Evolutionary conservation across 2,329 filamentous ascomycete genomes (phyloP), one percentile per base, ranked within the genome.

Genomic region (Aspergillus neotritici): DNA sequence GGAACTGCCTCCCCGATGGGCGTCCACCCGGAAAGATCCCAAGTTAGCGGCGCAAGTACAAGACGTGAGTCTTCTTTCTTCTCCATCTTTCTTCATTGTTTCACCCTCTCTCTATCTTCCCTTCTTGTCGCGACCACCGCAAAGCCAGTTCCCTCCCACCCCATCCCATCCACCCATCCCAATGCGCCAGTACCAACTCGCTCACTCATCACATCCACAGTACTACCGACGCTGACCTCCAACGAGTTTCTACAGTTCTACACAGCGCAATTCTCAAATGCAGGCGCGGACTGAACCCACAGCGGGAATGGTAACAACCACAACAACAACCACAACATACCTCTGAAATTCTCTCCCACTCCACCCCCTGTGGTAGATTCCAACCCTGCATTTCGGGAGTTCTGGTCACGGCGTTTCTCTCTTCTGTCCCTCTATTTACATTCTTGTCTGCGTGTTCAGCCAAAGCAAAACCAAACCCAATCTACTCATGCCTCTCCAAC

Each of bases 1-100:
- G 93, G 75, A 77, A 37, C 67, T 91, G 44, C 84, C 84, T 4
- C 59, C 68, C 15, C 32, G 56, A 32, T 25, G 21, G 21, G 40
- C 48, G n/a, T 54, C 56, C 32, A 46, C 47, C 6, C 21, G 21
- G n/a, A 53, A 52, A 44, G 48, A 59, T 43, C 48, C 51, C n/a
- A 61, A 62, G 43, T 43, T 70, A 34, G 64, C 66, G 32, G 57
- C 57, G 34, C 62, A 68, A 40, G 61, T 71, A 25, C 65, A 70
- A 61, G 68, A 73, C 57, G 70, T 69, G 54, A 68, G 66, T 57
- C 37, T 30, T 34, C 32, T 30, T 34, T 31, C 28, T 9, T 8
- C 21, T 25, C 37, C 32, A n/a, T 15, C 29, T 29, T 33, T 35
- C 34, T 36, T 7, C 30, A 25, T 2, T 28, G 17, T 41, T 41